Conservation (phyloP, 2,329 filamentous ascomycete species). For the Nemania sp. region DNA sequence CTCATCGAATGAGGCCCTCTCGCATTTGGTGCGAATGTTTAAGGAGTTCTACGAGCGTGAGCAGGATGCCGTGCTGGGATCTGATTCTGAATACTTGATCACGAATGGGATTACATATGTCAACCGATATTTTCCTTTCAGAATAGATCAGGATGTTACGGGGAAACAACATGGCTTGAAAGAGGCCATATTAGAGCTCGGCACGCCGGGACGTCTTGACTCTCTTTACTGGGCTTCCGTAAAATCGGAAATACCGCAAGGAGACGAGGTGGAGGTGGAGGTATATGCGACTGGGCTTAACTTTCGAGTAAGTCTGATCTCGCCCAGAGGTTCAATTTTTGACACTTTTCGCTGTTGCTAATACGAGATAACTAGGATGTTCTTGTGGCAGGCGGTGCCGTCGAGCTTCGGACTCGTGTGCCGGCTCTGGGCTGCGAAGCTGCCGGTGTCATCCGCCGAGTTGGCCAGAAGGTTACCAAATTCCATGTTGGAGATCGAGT, state of each 20-base stretch:
- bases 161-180: background rate
- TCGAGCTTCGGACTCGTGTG: background rate
- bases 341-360: background rate
- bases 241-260: too few relatives aligned
- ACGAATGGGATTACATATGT: background rate
- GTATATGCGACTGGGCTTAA: conserved; percentile 1
- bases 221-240: background rate
- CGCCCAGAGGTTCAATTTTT: too few relatives aligned
- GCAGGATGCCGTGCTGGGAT: background rate
- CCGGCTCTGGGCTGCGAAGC: background rate
- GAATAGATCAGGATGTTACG: background rate
- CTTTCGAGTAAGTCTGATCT: conserved; percentile 1
- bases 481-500: conserved; percentile 16
- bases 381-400: background rate
- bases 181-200: background rate
- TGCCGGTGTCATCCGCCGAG: background rate
- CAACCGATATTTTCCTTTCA: conserved; percentile 2
- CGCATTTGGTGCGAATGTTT: background rate
- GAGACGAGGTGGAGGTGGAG: conserved; percentile 8
- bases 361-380: background rate
- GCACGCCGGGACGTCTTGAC: background rate
- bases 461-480: background rate
- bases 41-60: background rate
- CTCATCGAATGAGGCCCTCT: background rate
- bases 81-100: conserved; percentile 5